Conservation (phyloP, 2,329 filamentous ascomycete species). For the Arthrobotrys iridis region DNA sequence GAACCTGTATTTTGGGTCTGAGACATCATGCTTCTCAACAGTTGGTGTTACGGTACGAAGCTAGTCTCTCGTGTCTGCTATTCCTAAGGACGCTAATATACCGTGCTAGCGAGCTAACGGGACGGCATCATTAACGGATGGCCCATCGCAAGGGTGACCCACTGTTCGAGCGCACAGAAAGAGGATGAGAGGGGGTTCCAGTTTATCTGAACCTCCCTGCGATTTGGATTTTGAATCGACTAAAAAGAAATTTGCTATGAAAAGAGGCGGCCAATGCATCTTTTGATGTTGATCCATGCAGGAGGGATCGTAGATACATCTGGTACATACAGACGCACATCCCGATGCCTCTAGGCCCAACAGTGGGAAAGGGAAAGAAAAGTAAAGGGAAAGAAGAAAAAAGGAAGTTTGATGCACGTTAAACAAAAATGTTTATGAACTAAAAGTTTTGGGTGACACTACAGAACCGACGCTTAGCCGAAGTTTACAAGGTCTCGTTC, state of each 20-base stretch:
- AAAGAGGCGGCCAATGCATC: conserved; percentile 19
- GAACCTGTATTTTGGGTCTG: background rate
- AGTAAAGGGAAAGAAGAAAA: background rate
- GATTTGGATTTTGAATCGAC: conserved; percentile 7
- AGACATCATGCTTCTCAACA: conserved; percentile 26
- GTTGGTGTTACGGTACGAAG: conserved; percentile 33
- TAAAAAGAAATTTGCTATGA: conserved; percentile 19
- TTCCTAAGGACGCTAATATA: conserved; percentile 6
- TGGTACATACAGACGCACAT: conserved; percentile 7
- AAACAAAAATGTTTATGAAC: conserved; percentile 3
- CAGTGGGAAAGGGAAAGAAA: background rate
- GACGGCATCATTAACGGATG: conserved; percentile 10
- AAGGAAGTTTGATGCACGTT: background rate
- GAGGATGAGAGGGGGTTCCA: conserved; percentile 15
- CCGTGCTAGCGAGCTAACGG: background rate
- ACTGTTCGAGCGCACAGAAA: conserved; percentile 17
- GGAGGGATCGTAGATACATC: background rate
- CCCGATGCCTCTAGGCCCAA: background rate
- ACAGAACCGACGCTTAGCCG: conserved; percentile 15
- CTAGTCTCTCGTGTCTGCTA: conserved; percentile 1
- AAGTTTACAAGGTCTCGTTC: background rate
- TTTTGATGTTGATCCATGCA: conserved; percentile 19
- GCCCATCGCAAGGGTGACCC: conserved; percentile 7
- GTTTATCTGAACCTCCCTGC: conserved; percentile 21
- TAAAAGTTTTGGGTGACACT: conserved; percentile 18